Conservation (phyloP, 2,329 filamentous ascomycete species). For the Monilinia vaccinii-corymbosi region DNA sequence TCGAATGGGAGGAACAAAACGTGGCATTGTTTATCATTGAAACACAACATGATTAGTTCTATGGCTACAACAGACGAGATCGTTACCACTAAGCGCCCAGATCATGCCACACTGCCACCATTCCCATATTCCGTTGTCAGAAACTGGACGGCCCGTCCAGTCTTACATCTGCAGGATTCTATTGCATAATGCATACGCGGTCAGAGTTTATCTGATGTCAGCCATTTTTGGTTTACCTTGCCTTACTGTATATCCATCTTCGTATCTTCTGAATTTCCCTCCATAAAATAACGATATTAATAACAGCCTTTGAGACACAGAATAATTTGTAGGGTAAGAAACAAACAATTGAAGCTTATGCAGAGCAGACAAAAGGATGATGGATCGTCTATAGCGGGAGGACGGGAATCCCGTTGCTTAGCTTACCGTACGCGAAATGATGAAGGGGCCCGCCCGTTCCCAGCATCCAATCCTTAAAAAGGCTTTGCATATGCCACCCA, state of each 20-base stretch:
- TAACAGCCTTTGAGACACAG: background rate
- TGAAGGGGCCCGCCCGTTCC: constrained; percentile 10
- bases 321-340: background rate
- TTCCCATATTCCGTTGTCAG: constrained; percentile 9
- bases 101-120: constrained; percentile 11
- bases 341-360: constrained; percentile 5
- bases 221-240: background rate
- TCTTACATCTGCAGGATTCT: constrained; percentile 6
- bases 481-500: background rate
- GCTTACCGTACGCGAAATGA: constrained; percentile 10
- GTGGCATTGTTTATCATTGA: constrained; percentile 5
- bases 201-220: constrained; percentile 6
- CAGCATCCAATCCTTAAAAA: background rate
- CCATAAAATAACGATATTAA: background rate
- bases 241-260: background rate
- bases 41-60: constrained; percentile 6
- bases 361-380: background rate
- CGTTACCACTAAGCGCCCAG: constrained; percentile 7
- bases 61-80: constrained; percentile 5
- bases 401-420: constrained; percentile 16
- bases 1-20: constrained; percentile 4
- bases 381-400: constrained; percentile 4
- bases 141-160: constrained; percentile 10
- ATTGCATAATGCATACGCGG: background rate
- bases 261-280: background rate